These are phyloP conservation scores for Hortaea sp. DNA, from an alignment of 2,329 filamentous ascomycete species.

Conservation along the genomic window DNA sequence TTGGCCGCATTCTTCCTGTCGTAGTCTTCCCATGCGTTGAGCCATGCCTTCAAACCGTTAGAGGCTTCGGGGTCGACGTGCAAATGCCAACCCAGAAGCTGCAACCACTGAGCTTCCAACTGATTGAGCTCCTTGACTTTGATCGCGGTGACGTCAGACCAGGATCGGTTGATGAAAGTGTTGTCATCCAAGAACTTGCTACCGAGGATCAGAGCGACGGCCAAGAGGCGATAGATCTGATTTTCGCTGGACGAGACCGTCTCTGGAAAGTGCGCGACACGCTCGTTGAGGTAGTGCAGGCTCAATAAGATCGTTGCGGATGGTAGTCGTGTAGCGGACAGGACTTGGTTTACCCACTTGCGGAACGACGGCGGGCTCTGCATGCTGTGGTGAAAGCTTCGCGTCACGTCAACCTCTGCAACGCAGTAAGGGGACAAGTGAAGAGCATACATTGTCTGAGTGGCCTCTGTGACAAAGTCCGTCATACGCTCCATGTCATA, in stretches of 20 bases:
- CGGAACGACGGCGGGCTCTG: slow-evolving; percentile 64
- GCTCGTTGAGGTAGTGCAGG: slow-evolving; percentile 77
- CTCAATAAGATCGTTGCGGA: slow-evolving; percentile 85
- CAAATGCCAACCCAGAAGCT: slow-evolving; percentile 70
- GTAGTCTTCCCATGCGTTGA: slow-evolving; percentile 57
- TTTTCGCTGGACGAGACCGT: slow-evolving; percentile 41
- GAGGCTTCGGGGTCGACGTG: slow-evolving; percentile 75
- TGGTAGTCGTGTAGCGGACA: slow-evolving; percentile 80
- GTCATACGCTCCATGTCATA: slow-evolving; percentile 96
- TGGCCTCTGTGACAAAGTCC: slow-evolving; percentile 87
- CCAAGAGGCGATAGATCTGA: slow-evolving; percentile 79
- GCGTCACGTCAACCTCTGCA: slow-evolving; percentile 52
- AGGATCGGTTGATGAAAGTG: slow-evolving; percentile 93
- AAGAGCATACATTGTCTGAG: slow-evolving; percentile 59
- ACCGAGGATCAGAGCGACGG: slow-evolving; percentile 71
- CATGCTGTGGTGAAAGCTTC: slow-evolving; percentile 53
- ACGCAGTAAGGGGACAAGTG: slow-evolving; percentile 45
- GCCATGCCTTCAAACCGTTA: slow-evolving; percentile 59
- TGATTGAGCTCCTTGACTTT: slow-evolving; percentile 72
- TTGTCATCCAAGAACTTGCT: slow-evolving; percentile 97
- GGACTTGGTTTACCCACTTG: slow-evolving; percentile 84
- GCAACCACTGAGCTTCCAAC: slow-evolving; percentile 80
- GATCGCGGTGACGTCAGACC: slow-evolving; percentile 91
- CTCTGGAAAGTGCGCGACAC: slow-evolving; percentile 44
- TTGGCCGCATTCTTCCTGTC: slow-evolving; percentile 37